Evolutionary conservation across 2,329 filamentous ascomycete species (phyloP), one percentile per base, ranked within the genome.

Genomic region (Exserohilum turcica): DNA sequence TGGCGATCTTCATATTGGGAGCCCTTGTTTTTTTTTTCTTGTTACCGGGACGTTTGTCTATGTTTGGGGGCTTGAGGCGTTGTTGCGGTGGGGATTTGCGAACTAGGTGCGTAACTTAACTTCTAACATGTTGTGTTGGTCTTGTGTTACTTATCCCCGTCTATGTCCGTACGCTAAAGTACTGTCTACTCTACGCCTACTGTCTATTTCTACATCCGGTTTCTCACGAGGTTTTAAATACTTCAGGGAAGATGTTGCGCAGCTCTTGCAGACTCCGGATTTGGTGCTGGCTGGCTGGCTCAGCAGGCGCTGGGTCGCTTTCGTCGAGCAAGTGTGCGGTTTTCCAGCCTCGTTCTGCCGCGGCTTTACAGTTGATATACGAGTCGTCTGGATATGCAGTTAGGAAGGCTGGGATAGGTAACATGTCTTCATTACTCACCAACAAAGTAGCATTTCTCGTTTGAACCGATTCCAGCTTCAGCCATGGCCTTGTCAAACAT

Each of bases 401-500:
- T 19, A 70, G 58, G 21, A 44, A 16, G 1, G 5, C 27, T 57
- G 15, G 44, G 9, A 8, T 29, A 42, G 19, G 21, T 8, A 16
- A 15, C 13, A 24, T 15, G 28, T 24, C 18, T 5, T 43, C 9
- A 3, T 10, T 18, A 79, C 89, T 68, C 78, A 94, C 91, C 92
- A 63, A 99, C 91, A 74, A 97, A 99, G 71, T 89, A 99, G 75
- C 93, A 97, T 54, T 91, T 83, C 37, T 88, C 82, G 9, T 80
- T 78, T 31, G 84, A 81, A 12, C 83, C 81, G 1, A 89, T 84
- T 0, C 87, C 89, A 0, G 93, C 92, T 65, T 97, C 89, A 40
- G 75, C 79, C 89, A 97, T 96, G 5, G 90, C 94, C 77, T 94
- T 96, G 32, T 83, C 83, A 71, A 86, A 99, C 88, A 96, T 94